Evolutionary conservation across 768 basidiomycete species (phyloP).

Genomic region (Trametes coccinea): DNA sequence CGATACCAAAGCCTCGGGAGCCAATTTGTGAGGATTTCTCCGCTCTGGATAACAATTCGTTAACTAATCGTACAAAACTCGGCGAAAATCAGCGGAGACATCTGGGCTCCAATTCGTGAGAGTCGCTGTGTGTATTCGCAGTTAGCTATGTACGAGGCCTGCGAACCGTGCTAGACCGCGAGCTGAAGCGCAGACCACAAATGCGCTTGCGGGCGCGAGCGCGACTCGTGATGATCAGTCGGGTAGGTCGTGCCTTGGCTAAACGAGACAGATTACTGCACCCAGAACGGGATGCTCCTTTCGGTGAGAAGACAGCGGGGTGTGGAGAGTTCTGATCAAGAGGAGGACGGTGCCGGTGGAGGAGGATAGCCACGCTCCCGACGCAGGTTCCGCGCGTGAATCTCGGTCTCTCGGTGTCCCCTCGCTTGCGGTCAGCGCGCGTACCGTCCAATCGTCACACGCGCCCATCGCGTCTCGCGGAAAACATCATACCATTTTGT

Average conservation of each 20-base stretch:
- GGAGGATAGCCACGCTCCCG: constrained; percentile 19
- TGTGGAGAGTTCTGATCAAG: constrained; percentile 6
- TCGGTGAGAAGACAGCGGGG: neutral
- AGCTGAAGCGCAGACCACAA: neutral
- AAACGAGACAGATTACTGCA: constrained; percentile 2
- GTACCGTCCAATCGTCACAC: constrained; percentile 14
- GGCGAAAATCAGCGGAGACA: neutral
- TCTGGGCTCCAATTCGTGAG: constrained; percentile 8
- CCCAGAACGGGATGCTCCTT: neutral
- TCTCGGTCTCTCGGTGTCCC: constrained; percentile 21
- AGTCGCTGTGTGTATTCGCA: neutral
- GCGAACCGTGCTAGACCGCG: neutral
- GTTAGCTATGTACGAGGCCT: neutral
- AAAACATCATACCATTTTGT: constrained; percentile 16
- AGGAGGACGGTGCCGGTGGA: constrained; percentile 14
- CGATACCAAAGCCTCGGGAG: constrained; percentile 9
- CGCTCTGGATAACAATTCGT: constrained; percentile 8
- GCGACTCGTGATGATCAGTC: neutral
- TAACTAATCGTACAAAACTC: constrained; percentile 1
- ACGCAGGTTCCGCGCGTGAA: constrained; percentile 20
- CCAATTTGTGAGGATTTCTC: constrained; percentile 11
- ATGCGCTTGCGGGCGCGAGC: neutral
- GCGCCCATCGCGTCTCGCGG: constrained; percentile 4
- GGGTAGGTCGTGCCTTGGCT: constrained; percentile 9
- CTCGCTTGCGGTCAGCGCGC: constrained; percentile 17